Base-by-base conservation (phyloP, 257 asterid species). In the Gentiana straminea region DNA sequence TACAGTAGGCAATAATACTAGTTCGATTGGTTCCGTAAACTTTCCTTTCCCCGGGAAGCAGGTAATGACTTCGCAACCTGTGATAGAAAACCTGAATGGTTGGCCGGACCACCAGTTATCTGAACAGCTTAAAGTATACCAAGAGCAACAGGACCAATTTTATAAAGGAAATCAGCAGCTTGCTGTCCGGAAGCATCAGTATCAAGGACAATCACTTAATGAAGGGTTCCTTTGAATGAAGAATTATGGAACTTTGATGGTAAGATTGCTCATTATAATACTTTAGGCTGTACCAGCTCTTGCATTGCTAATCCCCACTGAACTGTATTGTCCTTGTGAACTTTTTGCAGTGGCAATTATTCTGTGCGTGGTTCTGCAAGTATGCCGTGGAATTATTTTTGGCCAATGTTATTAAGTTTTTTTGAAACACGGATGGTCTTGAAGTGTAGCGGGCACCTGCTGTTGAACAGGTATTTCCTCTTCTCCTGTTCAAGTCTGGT, bases 1-100 rank as follows among this genome's bases (percentile, higher is more conserved):
- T 49, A 70, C 78, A 39, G 36, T 50, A 61, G 73, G 66, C 78
- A 80, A 70, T 55, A 70, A 60, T 76, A 77, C 68, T 63, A 73
- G 75, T 49, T 73, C 81, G 8, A 66, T 61, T 62, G 93, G 83
- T 62, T 66, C 67, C 67, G 62, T 72, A 5, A 71, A 63, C 75
- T 84, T 84, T 68, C 96, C 95, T 55, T 86, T 87, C 66, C 96
- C 95, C 59, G 95, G 96, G 68, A 91, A 81, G 75, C 96, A 87
- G 70, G 67, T 73, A 33, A 61, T 77, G 2, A 32, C 77, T 1
- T 32, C 63, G 72, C 86, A 73, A 52, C 68, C 68, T 61, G 86
- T 73, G 64, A 56, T 71, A 59, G 89, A 77, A 63, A 83, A 75
- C 64, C 80, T 68, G 77, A 75, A 69, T 53, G 75, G 67, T 56